Conservation (phyloP, 2,329 filamentous ascomycete species). For the Fusarium newnesense region DNA sequence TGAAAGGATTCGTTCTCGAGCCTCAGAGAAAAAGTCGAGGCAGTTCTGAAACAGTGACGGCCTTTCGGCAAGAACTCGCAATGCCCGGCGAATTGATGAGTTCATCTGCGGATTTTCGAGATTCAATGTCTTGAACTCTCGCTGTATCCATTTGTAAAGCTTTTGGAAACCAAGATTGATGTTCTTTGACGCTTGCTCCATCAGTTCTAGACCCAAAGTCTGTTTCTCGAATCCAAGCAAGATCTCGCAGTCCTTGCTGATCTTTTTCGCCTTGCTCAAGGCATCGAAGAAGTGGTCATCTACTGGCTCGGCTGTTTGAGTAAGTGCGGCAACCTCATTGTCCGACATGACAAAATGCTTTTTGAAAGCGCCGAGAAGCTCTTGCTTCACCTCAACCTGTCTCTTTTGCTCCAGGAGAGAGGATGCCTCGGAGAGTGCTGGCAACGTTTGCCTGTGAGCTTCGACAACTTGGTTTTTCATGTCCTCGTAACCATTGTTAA, state of each 20-base stretch:
- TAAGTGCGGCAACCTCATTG: constrained; percentile 79
- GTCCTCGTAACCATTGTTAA: constrained; percentile 82
- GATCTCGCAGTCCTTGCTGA: constrained; percentile 88
- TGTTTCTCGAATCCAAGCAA: constrained; percentile 92
- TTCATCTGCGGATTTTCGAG: constrained; percentile 95
- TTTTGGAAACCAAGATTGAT: constrained; percentile 94
- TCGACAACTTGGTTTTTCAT: constrained; percentile 81
- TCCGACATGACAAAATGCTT: constrained; percentile 87
- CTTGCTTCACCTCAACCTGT: constrained; percentile 82
- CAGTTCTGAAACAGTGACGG: constrained; percentile 93
- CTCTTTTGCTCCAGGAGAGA: constrained; percentile 77
- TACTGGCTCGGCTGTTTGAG: constrained; percentile 81
- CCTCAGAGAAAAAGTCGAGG: constrained; percentile 91
- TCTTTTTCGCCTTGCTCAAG: constrained; percentile 82
- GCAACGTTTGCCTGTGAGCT: constrained; percentile 78
- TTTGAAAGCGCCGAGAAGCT: constrained; percentile 79
- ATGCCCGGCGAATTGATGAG: constrained; percentile 81
- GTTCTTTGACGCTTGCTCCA: constrained; percentile 88
- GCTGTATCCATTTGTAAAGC: constrained; percentile 93
- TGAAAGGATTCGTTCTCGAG: constrained; percentile 84
- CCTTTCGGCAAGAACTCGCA: constrained; percentile 88
- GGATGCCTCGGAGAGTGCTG: constrained; percentile 81
- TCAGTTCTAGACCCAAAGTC: constrained; percentile 85
- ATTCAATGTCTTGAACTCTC: constrained; percentile 91
- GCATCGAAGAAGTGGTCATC: constrained; percentile 85